Base-by-base conservation (phyloP, 768 basidiomycete species). In the Leucosporidium scottii region DNA sequence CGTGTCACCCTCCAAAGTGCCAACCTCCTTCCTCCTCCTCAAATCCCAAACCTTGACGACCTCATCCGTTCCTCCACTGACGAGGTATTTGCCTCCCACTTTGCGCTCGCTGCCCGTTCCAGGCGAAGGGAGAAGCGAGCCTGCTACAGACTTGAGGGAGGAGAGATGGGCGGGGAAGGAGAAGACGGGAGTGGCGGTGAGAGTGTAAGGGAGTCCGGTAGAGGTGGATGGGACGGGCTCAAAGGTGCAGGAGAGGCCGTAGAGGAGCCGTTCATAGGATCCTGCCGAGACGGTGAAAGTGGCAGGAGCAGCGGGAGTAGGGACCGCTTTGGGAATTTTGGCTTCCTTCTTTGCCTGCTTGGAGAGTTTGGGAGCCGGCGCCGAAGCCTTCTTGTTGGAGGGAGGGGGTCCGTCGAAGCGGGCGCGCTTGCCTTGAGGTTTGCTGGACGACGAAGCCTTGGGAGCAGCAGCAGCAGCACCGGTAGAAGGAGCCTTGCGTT, bases 41-140 rank as follows among this genome's bases (percentile, higher is more conserved):
- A 99, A 78, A 80, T 98, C 93, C 96, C 96, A 99, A 13, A 99
- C 87, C 78, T 97, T 97, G 74, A 98, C 81, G 59, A 93, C 89
- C 78, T 98, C 96, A 76, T 99, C 96, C n/a, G 89, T 84, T 71
- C 91, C 91, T 10, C 93, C 96, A 0, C 89, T 92, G 12, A 92
- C 94, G 21, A 98, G 82, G 92, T 93, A 97, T 80, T 96, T 97
- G 1, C 92, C 92, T 39, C 93, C 92, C 4, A 84, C 79, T 4
- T 92, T 92, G 44, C 67, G 59, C 53, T 64, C 64, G 27, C 49
- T 59, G 28, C 70, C 63, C 6, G 67, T 51, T 27, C 48, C 54
- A 25, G 65, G 28, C n/a, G 31, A 27, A 25, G 61, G 47, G 47
- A 65, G 58, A 10, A 50, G 25, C 0, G 89, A 89, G 0, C 90